Conservation (phyloP, 2,329 filamentous ascomycete genomes). For the Epichloe bromicola region DNA sequence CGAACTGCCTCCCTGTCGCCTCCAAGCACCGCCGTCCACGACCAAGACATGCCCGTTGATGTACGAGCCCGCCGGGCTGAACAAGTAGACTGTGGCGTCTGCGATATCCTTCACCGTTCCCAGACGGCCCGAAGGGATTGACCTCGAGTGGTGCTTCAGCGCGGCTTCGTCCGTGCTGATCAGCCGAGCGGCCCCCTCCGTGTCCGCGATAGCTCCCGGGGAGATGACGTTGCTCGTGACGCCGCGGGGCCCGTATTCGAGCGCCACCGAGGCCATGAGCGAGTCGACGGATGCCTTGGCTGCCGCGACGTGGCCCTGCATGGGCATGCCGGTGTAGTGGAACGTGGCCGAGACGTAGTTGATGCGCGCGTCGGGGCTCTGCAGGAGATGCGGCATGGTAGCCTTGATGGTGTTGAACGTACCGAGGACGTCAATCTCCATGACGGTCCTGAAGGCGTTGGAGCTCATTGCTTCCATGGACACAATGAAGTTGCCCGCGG, state of each 20-base stretch:
- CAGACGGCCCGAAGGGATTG: conserved; percentile 61
- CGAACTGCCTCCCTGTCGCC: conserved; percentile 31
- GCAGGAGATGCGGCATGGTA: conserved; percentile 66
- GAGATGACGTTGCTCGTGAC: conserved; percentile 81
- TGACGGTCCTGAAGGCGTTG: conserved; percentile 90
- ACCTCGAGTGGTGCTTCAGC: conserved; percentile 21
- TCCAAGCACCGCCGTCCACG: conserved; percentile 51
- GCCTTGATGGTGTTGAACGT: conserved; percentile 94
- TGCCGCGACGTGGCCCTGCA: conserved; percentile 81
- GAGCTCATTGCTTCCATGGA: conserved; percentile 68
- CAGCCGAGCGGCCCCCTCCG: conserved; percentile 64
- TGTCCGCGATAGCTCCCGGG: conserved; percentile 78
- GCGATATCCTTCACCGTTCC: conserved; percentile 80
- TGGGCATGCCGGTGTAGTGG: conserved; percentile 74
- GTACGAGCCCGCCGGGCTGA: conserved; percentile 74
- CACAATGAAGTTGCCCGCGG: conserved; percentile 89
- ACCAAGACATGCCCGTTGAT: conserved; percentile 75
- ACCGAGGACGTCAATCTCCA: conserved; percentile 90
- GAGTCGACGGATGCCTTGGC: conserved; percentile 89
- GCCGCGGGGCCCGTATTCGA: conserved; percentile 83
- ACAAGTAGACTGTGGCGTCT: conserved; percentile 81
- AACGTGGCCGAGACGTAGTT: conserved; percentile 84
- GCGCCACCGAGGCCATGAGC: conserved; percentile 62
- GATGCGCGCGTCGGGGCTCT: conserved; percentile 68
- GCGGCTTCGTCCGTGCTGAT: conserved; percentile 26